Base-by-base conservation (phyloP, 2,329 filamentous ascomycete genomes). In the Colletotrichum viniferum region DNA sequence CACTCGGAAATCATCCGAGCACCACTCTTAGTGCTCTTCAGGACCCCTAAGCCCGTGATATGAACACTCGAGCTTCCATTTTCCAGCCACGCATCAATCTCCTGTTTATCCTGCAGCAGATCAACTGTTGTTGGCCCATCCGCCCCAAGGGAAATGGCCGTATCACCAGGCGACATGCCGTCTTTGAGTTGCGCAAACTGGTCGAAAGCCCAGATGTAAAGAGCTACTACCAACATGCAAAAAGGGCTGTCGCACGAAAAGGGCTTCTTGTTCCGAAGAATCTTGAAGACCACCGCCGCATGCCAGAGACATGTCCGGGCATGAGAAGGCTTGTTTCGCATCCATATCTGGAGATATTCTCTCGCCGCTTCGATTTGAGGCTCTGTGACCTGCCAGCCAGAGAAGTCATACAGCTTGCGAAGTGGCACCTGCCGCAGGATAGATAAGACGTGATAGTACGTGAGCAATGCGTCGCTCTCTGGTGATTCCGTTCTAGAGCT, bases 301-400 rank as follows among this genome's bases (percentile, higher is more conserved):
- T 63, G 60, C 60, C 60, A 63, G n/a, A 63, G 21, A 38, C 60
- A 63, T 26, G 14, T n/a, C 24, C 60, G 32, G n/a, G 32, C 60
- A 14, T n/a, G 4, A 3, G 13, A 16, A 3, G 30, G 32, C 2
- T 63, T 38, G 30, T 7, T n/a, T 21, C 21, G 10, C 60, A 63
- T 38, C 60, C 60, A 63, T 0, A 0, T 34, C 10, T 21, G 32
- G n/a, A 63, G 21, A 18, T 38, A 38, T 8, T 63, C 60, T 63
- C 32, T 63, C 32, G 60, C n/a, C 12, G 60, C 60, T 10, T 63
- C 60, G 32, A 38, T 38, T 7, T 63, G 60, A 21, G 32, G 16
- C 12, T 63, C 60, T 2, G 32, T 63, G 0, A 63, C 60, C n/a
- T 36, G 60, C 60, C 60, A 63, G 6, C 60, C 32, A 7, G 21